Base-by-base conservation (phyloP, 106 monocot genomes). In the Acanthochlamys bracteata region DNA sequence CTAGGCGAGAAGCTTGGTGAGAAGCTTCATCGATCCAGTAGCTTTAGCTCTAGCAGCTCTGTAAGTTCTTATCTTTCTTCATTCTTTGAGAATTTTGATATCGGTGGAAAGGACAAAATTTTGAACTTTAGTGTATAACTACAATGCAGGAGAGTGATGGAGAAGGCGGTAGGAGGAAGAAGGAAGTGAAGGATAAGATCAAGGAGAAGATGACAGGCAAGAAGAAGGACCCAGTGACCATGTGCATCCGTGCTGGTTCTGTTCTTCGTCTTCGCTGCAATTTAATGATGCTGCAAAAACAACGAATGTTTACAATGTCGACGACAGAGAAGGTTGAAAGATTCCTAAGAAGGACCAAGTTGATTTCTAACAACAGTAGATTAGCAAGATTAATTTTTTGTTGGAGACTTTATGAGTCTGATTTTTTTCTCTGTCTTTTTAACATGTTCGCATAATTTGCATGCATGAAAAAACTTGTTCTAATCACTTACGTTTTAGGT, bases 391-490 rank as follows among this genome's bases (percentile, higher is more conserved):
- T 20, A 40, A 39, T 4, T 61, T 61, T 40, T 19, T 15, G 1
- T 40, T 41, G 61, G 61, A 13, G 61, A 61, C 40, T 61, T 40
- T 14, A 39, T 40, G 17, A 40, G 61, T 61, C n/a, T n/a, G 4
- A 61, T 16, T 33, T 33, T 33, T 33, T 33, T 33, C 33, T 33
- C 33, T 33, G 33, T 33, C 20, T 57, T 20, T 17, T 20, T 17
- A 19, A 19, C 12, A 25, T 27, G 25, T 25, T 59, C 16, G 16
- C 23, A 14, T 21, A 15, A 14, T 24, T 25, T 33, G 33, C 33
- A 33, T 33, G 33, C 33, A 33, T 33, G 33, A 33, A 33, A n/a
- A 11, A 16, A 16, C 20, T 3, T 41, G 20, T 61, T 61, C 33
- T 33, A 33, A 33, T 33, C 33, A 33, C 16, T 23, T 59, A 24